A percentile compares a stretch with the other conserved stretches of the same genome.
Conservation (phyloP, 768 basidiomycete genomes). For the Trametes elegans region DNA sequence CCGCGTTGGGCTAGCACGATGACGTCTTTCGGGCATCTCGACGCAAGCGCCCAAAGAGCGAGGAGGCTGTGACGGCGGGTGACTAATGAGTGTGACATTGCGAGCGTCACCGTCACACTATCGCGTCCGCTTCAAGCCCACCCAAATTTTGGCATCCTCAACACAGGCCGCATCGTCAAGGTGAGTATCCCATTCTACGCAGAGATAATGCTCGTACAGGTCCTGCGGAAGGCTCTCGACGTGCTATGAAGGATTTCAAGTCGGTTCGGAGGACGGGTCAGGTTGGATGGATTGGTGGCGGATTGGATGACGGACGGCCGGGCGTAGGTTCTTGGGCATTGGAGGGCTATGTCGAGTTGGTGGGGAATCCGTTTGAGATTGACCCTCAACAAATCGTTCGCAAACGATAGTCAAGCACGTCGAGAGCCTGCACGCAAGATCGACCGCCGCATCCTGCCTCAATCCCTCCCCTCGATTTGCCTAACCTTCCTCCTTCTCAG, state of each 20-base stretch:
- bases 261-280: neutral
- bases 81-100: neutral
- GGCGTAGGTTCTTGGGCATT: neutral
- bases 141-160: conserved; percentile 22
- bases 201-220: conserved; percentile 10
- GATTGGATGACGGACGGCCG: conserved; percentile 20
- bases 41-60: too few relatives aligned
- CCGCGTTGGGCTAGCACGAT: neutral
- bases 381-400: too few relatives aligned
- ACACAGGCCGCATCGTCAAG: conserved; percentile 31
- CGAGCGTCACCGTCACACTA: conserved; percentile 11
- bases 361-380: neutral
- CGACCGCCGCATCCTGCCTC: neutral
- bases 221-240: conserved; percentile 7
- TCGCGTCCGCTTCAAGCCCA: conserved; percentile 4
- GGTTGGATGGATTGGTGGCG: conserved; percentile 23
- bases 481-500: conserved; percentile 3
- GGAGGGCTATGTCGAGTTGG: neutral
- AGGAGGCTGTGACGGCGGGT: neutral
- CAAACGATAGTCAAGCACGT: neutral
- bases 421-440: conserved; percentile 1
- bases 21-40: neutral
- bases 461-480: neutral
- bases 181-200: conserved; percentile 24
- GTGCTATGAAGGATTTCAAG: neutral